These are phyloP conservation scores for Ophiostoma perfectum DNA, from an alignment of 2,329 filamentous ascomycete genomes.

Conservation along the genomic window DNA sequence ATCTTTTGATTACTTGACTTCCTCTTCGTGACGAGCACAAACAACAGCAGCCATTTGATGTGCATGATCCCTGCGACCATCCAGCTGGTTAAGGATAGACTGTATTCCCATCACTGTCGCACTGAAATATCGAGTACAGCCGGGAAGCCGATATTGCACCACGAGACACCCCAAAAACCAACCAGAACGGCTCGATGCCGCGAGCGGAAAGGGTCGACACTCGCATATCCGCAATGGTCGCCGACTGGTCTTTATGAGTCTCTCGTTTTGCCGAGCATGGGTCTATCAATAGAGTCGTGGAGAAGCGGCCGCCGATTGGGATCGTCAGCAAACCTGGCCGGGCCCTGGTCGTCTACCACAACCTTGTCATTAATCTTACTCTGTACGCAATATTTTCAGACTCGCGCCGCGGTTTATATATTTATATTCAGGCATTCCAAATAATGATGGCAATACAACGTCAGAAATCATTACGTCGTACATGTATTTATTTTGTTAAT, in stretches of 20 bases:
- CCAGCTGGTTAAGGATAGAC: too few species aligned
- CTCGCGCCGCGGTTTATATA: neutral
- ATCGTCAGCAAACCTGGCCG: neutral
- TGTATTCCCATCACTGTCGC: too few species aligned
- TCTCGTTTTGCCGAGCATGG: neutral
- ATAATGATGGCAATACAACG: neutral
- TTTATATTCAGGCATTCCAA: neutral
- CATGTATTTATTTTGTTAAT: too few species aligned
- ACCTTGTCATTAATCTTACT: neutral
- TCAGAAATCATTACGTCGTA: neutral
- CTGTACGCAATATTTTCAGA: neutral
- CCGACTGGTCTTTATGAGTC: neutral
- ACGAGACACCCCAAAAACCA: too few species aligned
- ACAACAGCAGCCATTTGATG: too few species aligned
- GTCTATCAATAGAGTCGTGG: neutral
- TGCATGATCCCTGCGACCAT: too few species aligned
- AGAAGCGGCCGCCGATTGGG: constrained; percentile 3
- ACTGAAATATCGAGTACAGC: too few species aligned
- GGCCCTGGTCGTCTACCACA: neutral
- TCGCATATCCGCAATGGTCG: neutral
- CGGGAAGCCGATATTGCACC: too few species aligned
- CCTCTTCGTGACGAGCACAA: too few species aligned
- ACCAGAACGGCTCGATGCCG: constrained; percentile 8
- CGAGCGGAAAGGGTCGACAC: neutral
- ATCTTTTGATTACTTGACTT: too few species aligned